These are phyloP conservation scores for Paramecium octaurelia DNA, from an alignment of 73 alveolate species.

Conservation along the genomic window DNA sequence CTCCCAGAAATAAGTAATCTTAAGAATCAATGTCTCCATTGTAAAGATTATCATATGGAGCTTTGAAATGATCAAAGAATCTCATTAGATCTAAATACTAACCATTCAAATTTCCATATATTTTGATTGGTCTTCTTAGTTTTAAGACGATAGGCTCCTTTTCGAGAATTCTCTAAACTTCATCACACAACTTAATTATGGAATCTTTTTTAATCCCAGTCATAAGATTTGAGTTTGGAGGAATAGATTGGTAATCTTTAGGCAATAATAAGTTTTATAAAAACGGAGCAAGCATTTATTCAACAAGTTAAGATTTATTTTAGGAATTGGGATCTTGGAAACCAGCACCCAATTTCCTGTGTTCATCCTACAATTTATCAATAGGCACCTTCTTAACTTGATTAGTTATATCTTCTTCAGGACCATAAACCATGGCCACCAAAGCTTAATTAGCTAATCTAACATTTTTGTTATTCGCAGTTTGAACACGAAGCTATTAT, in stretches of 20 bases:
- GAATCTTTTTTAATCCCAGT: slow-evolving; percentile 47
- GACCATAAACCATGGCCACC: too few species aligned
- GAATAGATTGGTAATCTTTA: neutral
- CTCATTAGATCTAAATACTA: slow-evolving; percentile 97
- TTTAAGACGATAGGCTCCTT: neutral
- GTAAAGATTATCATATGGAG: neutral
- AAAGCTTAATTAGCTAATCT: too few species aligned
- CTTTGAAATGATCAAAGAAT: slow-evolving; percentile 81
- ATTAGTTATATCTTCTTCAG: too few species aligned
- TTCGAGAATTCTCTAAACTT: slow-evolving; percentile 44
- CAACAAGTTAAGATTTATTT: neutral
- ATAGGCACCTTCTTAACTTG: too few species aligned
- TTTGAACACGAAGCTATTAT: too few species aligned
- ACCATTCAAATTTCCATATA: slow-evolving; percentile 59
- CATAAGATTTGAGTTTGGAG: slow-evolving; percentile 5
- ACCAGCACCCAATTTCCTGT: too few species aligned
- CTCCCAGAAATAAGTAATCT: too few species aligned
- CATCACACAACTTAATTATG: slow-evolving; percentile 51
- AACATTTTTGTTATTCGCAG: too few species aligned
- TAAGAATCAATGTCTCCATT: too few species aligned
- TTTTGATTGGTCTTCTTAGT: too few species aligned
- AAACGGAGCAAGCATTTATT: neutral
- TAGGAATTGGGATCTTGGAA: too few species aligned
- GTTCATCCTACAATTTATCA: too few species aligned
- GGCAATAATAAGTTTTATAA: neutral